Base-by-base conservation (phyloP, 495 filamentous ascomycete species). In the Hyphodiscus hymeniophilus region DNA sequence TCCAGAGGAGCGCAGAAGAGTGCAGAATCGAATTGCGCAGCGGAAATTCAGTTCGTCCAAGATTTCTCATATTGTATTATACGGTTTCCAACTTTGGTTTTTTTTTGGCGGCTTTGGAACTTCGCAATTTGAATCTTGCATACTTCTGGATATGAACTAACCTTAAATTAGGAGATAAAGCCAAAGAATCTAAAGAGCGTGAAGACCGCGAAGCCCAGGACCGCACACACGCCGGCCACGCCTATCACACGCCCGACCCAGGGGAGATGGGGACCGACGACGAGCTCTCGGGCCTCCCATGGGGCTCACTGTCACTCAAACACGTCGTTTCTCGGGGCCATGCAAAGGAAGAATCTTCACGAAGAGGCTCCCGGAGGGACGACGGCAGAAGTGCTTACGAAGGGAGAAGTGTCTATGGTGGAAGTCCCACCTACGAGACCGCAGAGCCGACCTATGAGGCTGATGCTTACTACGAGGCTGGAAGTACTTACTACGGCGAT, bases 21-120 rank as follows among this genome's bases (percentile, higher is more conserved):
- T 79, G 50, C 76, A 80, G 51, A 80, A 80, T 57, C 67, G 76
- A 24, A 74, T 79, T 44, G 76, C 76, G 13, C 76, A 80, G 55
- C 65, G 76, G 40, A 80, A 80, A 50, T 80, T 80, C 54, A 68
- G 76, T 80, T 67, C 15, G 69, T 67, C 12, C 22, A n/a, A 8
- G 3, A 7, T 44, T 22, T 22, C n/a, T 23, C 20, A 1, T 15
- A 42, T 28, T 32, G 34, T 16, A 30, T 28, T 16, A 45, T 3
- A 8, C n/a, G n/a, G n/a, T n/a, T n/a, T n/a, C n/a, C n/a, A n/a
- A n/a, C n/a, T n/a, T n/a, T n/a, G n/a, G n/a, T n/a, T n/a, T n/a
- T n/a, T n/a, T n/a, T n/a, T n/a, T n/a, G n/a, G n/a, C n/a, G n/a
- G n/a, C n/a, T n/a, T n/a, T n/a, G n/a, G n/a, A n/a, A n/a, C n/a